Conservation (phyloP, 495 filamentous ascomycete genomes). For the Aspergillus baeticus region DNA sequence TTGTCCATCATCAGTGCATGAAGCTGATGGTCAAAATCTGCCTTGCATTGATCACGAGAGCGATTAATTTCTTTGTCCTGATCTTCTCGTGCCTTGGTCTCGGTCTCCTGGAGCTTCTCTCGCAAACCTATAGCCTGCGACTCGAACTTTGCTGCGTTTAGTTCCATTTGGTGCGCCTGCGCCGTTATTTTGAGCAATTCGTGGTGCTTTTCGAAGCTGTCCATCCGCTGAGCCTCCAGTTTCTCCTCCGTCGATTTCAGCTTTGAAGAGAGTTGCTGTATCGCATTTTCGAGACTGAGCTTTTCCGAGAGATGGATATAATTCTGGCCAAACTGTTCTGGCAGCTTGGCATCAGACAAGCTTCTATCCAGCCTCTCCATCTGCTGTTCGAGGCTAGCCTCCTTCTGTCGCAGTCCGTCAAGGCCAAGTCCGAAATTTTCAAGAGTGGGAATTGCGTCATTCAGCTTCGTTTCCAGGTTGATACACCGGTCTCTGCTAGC, state of each 20-base stretch:
- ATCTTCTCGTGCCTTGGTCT: conserved; percentile 26
- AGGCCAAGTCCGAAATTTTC: conserved; percentile 19
- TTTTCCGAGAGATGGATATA: conserved; percentile 23
- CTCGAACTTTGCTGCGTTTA: conserved; percentile 11
- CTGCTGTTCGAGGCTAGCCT: conserved; percentile 18
- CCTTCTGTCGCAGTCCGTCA: conserved; percentile 13
- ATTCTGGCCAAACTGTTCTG: conserved; percentile 11
- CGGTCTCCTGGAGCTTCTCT: conserved; percentile 19
- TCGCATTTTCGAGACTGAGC: conserved; percentile 22
- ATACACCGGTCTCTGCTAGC: conserved; percentile 12
- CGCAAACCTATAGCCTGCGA: conserved; percentile 21
- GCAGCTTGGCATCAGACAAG: conserved; percentile 23
- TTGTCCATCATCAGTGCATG: conserved; percentile 24
- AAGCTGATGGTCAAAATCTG: conserved; percentile 25
- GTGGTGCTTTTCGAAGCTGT: conserved; percentile 18
- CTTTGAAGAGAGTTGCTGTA: conserved; percentile 21
- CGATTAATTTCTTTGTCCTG: conserved; percentile 20
- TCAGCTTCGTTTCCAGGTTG: conserved; percentile 20
- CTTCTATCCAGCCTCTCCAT: conserved; percentile 23
- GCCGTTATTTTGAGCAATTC: conserved; percentile 18
- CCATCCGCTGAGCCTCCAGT: conserved; percentile 15
- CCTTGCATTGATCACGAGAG: conserved; percentile 19
- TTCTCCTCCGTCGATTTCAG: conserved; percentile 16
- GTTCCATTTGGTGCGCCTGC: conserved; percentile 16
- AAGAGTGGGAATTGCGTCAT: conserved; percentile 19